A percentile compares a stretch with the other conserved stretches of the same genome.
phyloP scores from a whole-genome alignment of 1,139 yeast species.

The Hanseniaspora uvarum region DNA sequence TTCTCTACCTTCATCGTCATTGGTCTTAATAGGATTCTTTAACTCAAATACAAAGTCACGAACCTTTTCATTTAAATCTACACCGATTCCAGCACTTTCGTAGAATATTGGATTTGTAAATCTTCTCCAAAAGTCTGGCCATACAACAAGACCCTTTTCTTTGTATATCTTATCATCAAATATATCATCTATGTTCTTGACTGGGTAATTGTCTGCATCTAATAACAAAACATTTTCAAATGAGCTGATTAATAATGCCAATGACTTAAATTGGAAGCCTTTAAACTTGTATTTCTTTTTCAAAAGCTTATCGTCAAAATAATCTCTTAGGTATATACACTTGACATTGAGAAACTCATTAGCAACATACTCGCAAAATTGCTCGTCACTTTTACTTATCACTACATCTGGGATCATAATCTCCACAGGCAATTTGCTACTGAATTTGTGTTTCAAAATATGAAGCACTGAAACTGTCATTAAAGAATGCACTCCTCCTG shows the following conservation, averaged over 20 bases:
- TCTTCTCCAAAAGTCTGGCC: conserved; percentile 82
- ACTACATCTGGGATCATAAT: conserved; percentile 58
- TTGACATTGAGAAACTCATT: conserved; percentile 50
- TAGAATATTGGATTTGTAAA: conserved; percentile 60
- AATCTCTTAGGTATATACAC: conserved; percentile 54
- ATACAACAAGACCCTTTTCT: conserved; percentile 50
- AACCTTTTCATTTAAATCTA: conserved; percentile 35
- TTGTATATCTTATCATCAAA: conserved; percentile 47
- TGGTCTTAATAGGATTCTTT: conserved; percentile 27
- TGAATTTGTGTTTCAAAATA: conserved; percentile 46
- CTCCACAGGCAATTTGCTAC: conserved; percentile 63
- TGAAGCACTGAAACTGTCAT: conserved; percentile 55
- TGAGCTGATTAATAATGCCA: conserved; percentile 63
- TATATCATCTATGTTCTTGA: conserved; percentile 46
- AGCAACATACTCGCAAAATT: conserved; percentile 49
- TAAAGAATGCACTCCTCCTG: conserved; percentile 73
- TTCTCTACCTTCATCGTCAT: conserved; percentile 26
- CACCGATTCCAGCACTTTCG: conserved; percentile 48
- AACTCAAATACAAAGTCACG: conserved; percentile 36
- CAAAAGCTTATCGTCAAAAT: conserved; percentile 41
- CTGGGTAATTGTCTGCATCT: conserved; percentile 69
- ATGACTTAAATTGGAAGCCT: conserved; percentile 70
- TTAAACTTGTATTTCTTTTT: conserved; percentile 42
- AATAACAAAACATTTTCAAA: conserved; percentile 64
- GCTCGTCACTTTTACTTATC: conserved; percentile 56